Evolutionary conservation across 768 basidiomycete genomes (phyloP).

Genomic region (Tylopilus cervinicoccineus): DNA sequence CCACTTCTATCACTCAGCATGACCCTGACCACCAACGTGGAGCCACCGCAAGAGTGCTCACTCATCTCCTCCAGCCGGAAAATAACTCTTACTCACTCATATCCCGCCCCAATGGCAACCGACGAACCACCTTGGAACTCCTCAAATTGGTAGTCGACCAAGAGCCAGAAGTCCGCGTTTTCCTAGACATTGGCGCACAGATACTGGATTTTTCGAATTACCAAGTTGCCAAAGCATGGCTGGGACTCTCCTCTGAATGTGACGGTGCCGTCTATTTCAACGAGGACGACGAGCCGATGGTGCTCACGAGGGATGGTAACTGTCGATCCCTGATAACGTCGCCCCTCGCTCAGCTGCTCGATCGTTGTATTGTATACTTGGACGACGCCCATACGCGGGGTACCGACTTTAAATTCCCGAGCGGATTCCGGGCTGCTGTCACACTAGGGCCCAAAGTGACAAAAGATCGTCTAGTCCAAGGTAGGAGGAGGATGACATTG

Average conservation of each 20-base stretch:
- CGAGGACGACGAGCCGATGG: slow-evolving; percentile 26
- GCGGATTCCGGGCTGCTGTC: slow-evolving; percentile 29
- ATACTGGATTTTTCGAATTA: slow-evolving; percentile 45
- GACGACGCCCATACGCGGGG: slow-evolving; percentile 36
- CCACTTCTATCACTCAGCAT: slow-evolving; percentile 28
- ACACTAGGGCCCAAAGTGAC: slow-evolving; percentile 35
- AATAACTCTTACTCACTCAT: slow-evolving; percentile 11
- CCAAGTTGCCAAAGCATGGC: slow-evolving; percentile 40
- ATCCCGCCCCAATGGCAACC: background rate
- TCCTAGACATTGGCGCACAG: slow-evolving; percentile 54
- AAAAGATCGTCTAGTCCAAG: slow-evolving; percentile 33
- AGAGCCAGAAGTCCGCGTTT: slow-evolving; percentile 36
- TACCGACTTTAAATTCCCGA: slow-evolving; percentile 34
- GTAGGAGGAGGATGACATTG: no score
- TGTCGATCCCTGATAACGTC: slow-evolving; percentile 25
- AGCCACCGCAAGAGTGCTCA: slow-evolving; percentile 40
- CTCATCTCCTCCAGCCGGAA: slow-evolving; percentile 23
- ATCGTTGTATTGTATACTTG: slow-evolving; percentile 32
- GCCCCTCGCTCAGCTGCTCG: slow-evolving; percentile 23
- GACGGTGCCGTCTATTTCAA: slow-evolving; percentile 26
- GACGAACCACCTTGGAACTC: background rate
- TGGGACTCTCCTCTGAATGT: slow-evolving; percentile 15
- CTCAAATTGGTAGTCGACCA: slow-evolving; percentile 30
- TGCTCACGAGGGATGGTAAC: slow-evolving; percentile 20
- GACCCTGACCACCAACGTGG: slow-evolving; percentile 24